Percentiles rank a stretch among this genome's conserved stretches.
These are phyloP conservation scores for Monascus purpureus DNA, from an alignment of 495 filamentous ascomycete genomes.

Conservation along the genomic window DNA sequence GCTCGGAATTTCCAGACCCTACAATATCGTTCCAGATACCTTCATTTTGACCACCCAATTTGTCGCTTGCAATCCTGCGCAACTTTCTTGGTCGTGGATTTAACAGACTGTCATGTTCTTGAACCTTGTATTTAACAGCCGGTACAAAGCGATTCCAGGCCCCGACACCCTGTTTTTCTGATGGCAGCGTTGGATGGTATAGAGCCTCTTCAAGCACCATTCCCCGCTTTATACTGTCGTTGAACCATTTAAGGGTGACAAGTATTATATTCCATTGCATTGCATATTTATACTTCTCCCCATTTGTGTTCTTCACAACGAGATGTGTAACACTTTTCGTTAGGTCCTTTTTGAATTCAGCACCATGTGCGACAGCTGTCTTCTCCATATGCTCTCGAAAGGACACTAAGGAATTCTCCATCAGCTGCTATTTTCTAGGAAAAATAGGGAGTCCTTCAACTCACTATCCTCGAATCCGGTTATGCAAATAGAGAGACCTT, in stretches of 20 bases:
- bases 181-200: conserved; percentile 60
- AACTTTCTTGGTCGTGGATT: conserved; percentile 46
- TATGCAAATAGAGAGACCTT: conserved; percentile 61
- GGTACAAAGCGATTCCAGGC: conserved; percentile 51
- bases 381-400: conserved; percentile 55
- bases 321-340: conserved; percentile 74
- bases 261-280: conserved; percentile 62
- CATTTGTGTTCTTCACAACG: conserved; percentile 61
- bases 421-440: no score
- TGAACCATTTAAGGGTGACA: conserved; percentile 72
- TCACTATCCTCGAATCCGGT: conserved; percentile 82
- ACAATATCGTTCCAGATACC: conserved; percentile 77
- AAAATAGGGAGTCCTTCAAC: no score
- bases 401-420: no score
- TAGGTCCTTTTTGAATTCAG: conserved; percentile 70
- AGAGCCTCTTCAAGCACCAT: conserved; percentile 78
- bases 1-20: conserved; percentile 19
- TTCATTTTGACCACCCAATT: conserved; percentile 63
- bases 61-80: conserved; percentile 65
- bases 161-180: conserved; percentile 55
- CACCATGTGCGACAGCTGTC: conserved; percentile 52
- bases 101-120: conserved; percentile 9
- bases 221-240: conserved; percentile 74
- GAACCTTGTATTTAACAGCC: conserved; percentile 17
- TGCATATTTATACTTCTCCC: conserved; percentile 81